Conservation (phyloP, 2,329 filamentous ascomycete genomes). For the Fusarium buharicum region DNA sequence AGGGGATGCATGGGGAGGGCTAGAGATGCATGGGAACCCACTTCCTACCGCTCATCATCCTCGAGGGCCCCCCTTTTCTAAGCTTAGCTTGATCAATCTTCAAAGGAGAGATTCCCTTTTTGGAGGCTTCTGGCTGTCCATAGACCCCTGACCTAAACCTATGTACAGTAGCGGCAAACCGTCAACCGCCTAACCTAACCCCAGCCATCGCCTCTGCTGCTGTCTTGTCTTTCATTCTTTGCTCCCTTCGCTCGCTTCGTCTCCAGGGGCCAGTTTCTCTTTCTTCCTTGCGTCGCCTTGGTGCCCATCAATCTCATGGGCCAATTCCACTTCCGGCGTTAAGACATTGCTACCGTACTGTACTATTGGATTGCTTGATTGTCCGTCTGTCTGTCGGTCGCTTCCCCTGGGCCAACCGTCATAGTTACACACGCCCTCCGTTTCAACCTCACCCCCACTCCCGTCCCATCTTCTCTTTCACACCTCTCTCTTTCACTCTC, state of each 20-base stretch:
- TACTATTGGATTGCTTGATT: constrained; percentile 15
- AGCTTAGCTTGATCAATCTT: constrained; percentile 4
- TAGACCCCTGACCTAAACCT: constrained; percentile 32
- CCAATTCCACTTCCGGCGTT: constrained; percentile 35
- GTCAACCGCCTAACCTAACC: constrained; percentile 27
- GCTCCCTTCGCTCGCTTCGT: constrained; percentile 34
- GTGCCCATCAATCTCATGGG: constrained; percentile 16
- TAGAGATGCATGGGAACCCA: neutral
- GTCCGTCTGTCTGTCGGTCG: neutral
- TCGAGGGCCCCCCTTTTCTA: constrained; percentile 16
- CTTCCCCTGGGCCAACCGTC: constrained; percentile 22
- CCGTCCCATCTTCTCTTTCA: constrained; percentile 8
- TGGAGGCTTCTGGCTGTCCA: constrained; percentile 6
- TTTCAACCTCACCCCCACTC: constrained; percentile 30
- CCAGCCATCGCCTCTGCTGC: constrained; percentile 36
- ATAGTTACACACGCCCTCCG: constrained; percentile 25
- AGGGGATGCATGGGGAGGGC: constrained; percentile 27
- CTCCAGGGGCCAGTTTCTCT: constrained; percentile 18
- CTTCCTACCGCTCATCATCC: constrained; percentile 14
- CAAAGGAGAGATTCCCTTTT: constrained; percentile 8
- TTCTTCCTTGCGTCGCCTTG: constrained; percentile 8
- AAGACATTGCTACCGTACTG: constrained; percentile 27
- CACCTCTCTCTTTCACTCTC: constrained; percentile 23
- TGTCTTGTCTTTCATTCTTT: constrained; percentile 21
- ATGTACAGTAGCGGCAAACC: constrained; percentile 15